Evolutionary conservation across 352 stramenopile species (phyloP).

Genomic region (Chloridella minuta): DNA sequence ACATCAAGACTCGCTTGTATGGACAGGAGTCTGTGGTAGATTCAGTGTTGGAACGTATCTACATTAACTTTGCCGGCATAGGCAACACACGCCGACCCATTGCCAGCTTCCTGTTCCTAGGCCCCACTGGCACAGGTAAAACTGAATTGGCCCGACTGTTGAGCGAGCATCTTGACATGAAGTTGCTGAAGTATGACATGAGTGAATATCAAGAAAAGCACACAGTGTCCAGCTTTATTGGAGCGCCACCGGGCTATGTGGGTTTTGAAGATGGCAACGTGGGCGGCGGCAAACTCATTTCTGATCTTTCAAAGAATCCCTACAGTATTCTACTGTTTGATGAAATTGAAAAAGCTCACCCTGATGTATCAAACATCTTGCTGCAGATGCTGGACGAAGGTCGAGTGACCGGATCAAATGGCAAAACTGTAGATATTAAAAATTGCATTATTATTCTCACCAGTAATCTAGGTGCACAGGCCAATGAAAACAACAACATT

Average conservation of each 20-base stretch:
- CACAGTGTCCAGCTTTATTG: constrained; percentile 55
- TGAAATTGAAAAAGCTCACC: constrained; percentile 88
- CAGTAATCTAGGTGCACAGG: constrained; percentile 22
- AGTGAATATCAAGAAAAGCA: constrained; percentile 87
- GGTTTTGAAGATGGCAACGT: constrained; percentile 47
- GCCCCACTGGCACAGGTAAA: constrained; percentile 69
- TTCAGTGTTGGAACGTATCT: too few relatives aligned
- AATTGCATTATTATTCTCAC: constrained; percentile 92
- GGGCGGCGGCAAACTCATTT: too few relatives aligned
- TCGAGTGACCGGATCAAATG: constrained; percentile 69
- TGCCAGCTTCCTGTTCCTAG: constrained; percentile 71
- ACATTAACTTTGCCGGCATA: too few relatives aligned
- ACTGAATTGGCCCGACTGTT: constrained; percentile 67
- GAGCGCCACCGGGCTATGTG: constrained; percentile 68
- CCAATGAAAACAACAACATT: too few relatives aligned
- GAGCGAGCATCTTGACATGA: constrained; percentile 57
- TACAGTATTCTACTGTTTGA: constrained; percentile 87
- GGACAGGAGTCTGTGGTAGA: too few relatives aligned
- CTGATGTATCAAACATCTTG: constrained; percentile 67
- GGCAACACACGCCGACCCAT: constrained; percentile 27
- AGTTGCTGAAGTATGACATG: constrained; percentile 82
- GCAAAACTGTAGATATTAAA: constrained; percentile 65
- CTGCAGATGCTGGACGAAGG: constrained; percentile 78
- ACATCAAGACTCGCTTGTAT: too few relatives aligned
- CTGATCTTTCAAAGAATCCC: constrained; percentile 22